Base-by-base conservation (phyloP, 495 filamentous ascomycete species). In the Lasiosphaeria ovina region DNA sequence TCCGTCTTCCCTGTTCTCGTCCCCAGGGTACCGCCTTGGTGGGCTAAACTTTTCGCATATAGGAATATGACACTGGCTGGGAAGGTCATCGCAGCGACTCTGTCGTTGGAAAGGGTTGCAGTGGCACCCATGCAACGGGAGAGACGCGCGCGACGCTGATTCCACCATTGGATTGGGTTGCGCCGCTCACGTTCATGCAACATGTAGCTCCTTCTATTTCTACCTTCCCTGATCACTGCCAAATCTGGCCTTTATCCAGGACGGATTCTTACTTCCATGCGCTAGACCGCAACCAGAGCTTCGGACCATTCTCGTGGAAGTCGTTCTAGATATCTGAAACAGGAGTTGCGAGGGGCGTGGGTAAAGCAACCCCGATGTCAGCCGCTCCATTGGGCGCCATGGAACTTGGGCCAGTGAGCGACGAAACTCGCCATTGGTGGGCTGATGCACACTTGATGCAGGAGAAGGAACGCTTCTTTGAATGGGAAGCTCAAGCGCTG, bases 261-360 rank as follows among this genome's bases (percentile, higher is more conserved):
- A 38, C 34, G 16, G 36, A 31, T 65, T 52, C 60, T 48, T 54
- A 17, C 36, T 40, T 59, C 62, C 60, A 63, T 60, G 64, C 60
- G 57, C 57, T 55, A 47, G 42, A 10, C 54, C 57, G 42, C 62
- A 51, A 59, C 51, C 11, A 24, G 47, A 44, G 44, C 36, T 24
- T 45, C 53, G 47, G 56, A 58, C 60, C 60, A 61, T 35, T 60
- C 58, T 57, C 59, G 42, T 54, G 65, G 58, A 60, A 60, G 57
- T 44, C 42, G 62, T 63, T 57, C 64, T 54, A 60, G 44, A 61
- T 48, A 32, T 59, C 69, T 71, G 69, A 72, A 72, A 72, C 69
- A 66, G 62, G 66, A 69, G 69, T 63, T 57, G 31, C 52, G 44
- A 53, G 59, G 58, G 56, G 55, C 35, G 54, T 56, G 54, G 24